Evolutionary conservation across 1,139 yeast species (phyloP), one percentile per base, ranked within the genome.

Genomic region (Protomyces arabidopsidicola): DNA sequence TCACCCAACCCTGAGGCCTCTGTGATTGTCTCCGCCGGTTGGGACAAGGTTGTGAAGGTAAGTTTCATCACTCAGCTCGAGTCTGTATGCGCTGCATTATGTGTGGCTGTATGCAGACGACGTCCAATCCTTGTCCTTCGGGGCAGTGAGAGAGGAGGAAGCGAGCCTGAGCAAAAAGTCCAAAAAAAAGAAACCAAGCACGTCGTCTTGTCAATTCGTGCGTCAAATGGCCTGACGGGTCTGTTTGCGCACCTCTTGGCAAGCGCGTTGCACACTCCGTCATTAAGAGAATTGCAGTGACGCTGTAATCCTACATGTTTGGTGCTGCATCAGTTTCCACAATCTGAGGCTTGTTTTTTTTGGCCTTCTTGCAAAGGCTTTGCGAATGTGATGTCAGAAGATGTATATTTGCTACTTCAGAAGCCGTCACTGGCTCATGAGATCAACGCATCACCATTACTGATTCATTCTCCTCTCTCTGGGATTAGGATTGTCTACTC

Each of bases 11-110:
- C 75, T 60, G 70, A 69, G 56, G 81, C 81, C 74, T 73, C 79
- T 66, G 84, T 90, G 75, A 88, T 91, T 77, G 88, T 93, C 82
- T 91, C 98, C 75, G 98, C 97, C 77, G 96, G 97, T 78, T 90
- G 97, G 95, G 99, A 93, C 82, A 93, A 93, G 84, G 83, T 93
- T 75, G 96, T 95, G 77, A 93, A 93, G 93, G 98, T 93, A 89
- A 84, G 97, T 90, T 75, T 69, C 65, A 65, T 20, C 48, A 42
- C 48, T 42, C 12, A 42, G 60, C 65, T 65, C 52, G 45, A 60
- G 67, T 64, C 64, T 56, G 12, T 18, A 42, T 42, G 48, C 22
- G 42, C 42, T 14, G 42, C 16, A 36, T n/a, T 14, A 14, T 3
- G 9, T n/a, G 31, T 27, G 14, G 42, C 42, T 36, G 42, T n/a